phyloP scores from a whole-genome alignment of 148 eudicot species.

The Tetragonia tetragonoides region DNA sequence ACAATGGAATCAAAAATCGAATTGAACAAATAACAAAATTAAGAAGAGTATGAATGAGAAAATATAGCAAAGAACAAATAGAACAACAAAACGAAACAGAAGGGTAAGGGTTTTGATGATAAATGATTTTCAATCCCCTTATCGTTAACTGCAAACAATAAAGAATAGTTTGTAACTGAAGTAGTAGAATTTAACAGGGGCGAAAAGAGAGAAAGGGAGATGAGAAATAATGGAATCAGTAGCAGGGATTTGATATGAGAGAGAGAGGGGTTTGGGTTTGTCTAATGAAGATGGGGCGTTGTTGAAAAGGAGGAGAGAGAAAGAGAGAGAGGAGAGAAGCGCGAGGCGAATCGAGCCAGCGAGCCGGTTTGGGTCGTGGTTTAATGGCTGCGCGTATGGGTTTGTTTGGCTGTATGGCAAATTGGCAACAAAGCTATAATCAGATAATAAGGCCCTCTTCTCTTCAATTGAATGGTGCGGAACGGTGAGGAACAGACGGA shows the following conservation, averaged over 20 bases:
- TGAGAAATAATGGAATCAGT: neutral
- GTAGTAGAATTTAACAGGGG: neutral
- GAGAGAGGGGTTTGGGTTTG: neutral
- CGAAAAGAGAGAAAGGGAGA: neutral
- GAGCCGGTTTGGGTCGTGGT: too few species aligned
- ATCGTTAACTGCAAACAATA: neutral
- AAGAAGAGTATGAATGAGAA: neutral
- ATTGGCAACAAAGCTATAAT: too few species aligned
- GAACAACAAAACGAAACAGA: neutral
- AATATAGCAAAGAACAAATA: neutral
- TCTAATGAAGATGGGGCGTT: too few species aligned
- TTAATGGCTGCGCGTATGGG: too few species aligned
- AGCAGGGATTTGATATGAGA: neutral
- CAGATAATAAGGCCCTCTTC: too few species aligned
- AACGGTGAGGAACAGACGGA: too few species aligned
- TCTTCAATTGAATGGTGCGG: too few species aligned
- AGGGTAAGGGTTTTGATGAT: neutral
- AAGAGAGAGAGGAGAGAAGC: too few species aligned
- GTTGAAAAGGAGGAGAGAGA: too few species aligned
- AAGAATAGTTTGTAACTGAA: neutral
- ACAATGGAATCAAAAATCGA: neutral
- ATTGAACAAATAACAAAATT: conserved; percentile 4
- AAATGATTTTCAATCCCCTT: too few species aligned
- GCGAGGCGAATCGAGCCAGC: too few species aligned
- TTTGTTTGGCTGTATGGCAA: too few species aligned